Conservation (phyloP, 1,284 basidiomycete genomes). For the Tremellales sp. region DNA sequence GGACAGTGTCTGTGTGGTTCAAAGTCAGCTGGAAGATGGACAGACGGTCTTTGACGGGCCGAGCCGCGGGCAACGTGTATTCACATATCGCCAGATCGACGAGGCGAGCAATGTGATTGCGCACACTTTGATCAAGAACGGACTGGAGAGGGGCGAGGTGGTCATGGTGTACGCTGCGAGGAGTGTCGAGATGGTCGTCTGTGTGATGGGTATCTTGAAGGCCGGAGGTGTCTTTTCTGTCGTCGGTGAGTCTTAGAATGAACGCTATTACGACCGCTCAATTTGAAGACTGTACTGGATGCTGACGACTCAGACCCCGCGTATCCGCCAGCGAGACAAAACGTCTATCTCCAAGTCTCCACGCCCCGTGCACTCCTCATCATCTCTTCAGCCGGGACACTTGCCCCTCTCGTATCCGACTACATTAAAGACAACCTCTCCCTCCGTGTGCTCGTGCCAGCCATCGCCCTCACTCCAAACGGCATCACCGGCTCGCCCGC, state of each 20-base stretch:
- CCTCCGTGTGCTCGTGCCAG: conserved; percentile 90
- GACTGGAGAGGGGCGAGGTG: conserved; percentile 88
- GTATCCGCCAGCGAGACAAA: conserved; percentile 91
- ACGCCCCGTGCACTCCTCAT: conserved; percentile 90
- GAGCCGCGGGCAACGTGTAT: conserved; percentile 53
- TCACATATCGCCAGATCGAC: conserved; percentile 78
- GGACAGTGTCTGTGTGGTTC: conserved; percentile 75
- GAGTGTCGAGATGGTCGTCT: conserved; percentile 93
- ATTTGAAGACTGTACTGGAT: background rate
- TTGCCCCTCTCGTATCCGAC: conserved; percentile 76
- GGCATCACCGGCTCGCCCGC: conserved; percentile 63
- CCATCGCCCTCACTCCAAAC: conserved; percentile 69
- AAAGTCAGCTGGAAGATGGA: conserved; percentile 57
- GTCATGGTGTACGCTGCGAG: conserved; percentile 99
- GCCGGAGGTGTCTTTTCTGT: conserved; percentile 97
- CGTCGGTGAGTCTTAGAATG: conserved; percentile 69
- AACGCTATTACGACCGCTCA: no score
- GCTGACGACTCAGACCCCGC: conserved; percentile 69
- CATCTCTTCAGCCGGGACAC: conserved; percentile 82
- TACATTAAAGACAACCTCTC: conserved; percentile 76
- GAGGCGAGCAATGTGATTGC: conserved; percentile 85
- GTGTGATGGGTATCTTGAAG: conserved; percentile 95
- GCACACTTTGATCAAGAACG: conserved; percentile 80
- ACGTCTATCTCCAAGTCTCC: conserved; percentile 91
- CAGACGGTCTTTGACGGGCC: conserved; percentile 46